Base-by-base conservation (phyloP, 768 basidiomycete genomes). In the Amyloporia xantha region DNA sequence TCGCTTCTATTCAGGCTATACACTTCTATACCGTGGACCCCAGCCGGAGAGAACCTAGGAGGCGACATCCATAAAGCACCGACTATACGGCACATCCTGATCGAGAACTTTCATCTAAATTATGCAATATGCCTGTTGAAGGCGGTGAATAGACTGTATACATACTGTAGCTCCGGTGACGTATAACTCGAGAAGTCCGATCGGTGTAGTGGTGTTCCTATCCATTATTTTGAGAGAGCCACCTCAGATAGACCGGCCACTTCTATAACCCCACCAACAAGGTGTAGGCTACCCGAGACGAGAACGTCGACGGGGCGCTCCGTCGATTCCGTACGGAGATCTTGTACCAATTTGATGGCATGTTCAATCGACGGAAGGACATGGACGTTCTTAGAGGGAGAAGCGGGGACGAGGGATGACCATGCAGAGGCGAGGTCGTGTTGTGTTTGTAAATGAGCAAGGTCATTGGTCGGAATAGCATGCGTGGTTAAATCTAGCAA, bases 191-290 rank as follows among this genome's bases (percentile, higher is more conserved):
- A 35, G 9, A 9, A 35, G 33, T 35, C n/a, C n/a, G n/a, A n/a
- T n/a, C n/a, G n/a, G n/a, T n/a, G n/a, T n/a, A 35, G n/a, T n/a
- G n/a, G n/a, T 35, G 33, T 35, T 9, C n/a, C 33, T 35, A 35
- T 35, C 33, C n/a, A n/a, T 40, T n/a, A 36, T 28, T 24, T 11
- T 63, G 68, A 84, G 46, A 91, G 67, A 27, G 84, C 83, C 48
- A 76, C 69, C 26, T 82, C 76, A n/a, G 85, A 78, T 35, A 98
- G 64, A 19, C 82, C 85, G 15, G 92, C 88, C 12, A 90, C 92
- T 62, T 97, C 95, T 47, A 98, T 86, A 11, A 93, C 72, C 2
- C 96, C 96, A 17, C 96, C 96, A 5, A 98, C 83, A 13, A 99
- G 76, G 68, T 94, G 94, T 54, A 99, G 64, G 66, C 92, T 96